Evolutionary conservation across 2,329 filamentous ascomycete genomes (phyloP).

Genomic region (Sporothrix variecibatus): DNA sequence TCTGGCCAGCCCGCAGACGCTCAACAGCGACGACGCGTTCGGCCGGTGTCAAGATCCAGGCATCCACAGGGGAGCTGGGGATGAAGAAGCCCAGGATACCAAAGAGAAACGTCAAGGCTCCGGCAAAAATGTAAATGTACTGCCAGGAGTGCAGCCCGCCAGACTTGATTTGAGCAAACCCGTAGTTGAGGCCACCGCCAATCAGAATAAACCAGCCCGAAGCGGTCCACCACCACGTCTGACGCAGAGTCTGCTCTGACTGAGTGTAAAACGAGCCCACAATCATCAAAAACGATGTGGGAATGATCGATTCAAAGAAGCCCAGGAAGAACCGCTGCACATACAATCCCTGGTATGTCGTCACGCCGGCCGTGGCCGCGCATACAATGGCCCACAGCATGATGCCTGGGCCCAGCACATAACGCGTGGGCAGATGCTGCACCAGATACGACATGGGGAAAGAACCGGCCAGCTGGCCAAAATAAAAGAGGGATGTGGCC

Average conservation of each 20-base stretch:
- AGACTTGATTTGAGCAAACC: conserved; percentile 62
- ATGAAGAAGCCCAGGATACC: conserved; percentile 64
- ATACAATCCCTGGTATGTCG: conserved; percentile 60
- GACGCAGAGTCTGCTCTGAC: conserved; percentile 62
- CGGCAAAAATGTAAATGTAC: conserved; percentile 69
- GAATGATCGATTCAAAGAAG: conserved; percentile 65
- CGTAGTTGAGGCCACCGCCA: conserved; percentile 66
- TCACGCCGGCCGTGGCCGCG: conserved; percentile 47
- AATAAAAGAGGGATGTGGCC: conserved; percentile 80
- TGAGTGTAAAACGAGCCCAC: conserved; percentile 66
- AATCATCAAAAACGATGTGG: conserved; percentile 67
- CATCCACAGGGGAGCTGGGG: conserved; percentile 65
- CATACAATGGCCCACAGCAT: conserved; percentile 68
- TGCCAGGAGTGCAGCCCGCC: conserved; percentile 64
- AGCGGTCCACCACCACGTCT: conserved; percentile 67
- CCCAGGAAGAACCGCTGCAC: conserved; percentile 66
- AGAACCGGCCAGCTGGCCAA: conserved; percentile 73
- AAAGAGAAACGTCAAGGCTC: conserved; percentile 63
- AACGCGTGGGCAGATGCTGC: conserved; percentile 67
- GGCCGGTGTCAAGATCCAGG: conserved; percentile 66
- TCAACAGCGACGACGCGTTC: conserved; percentile 67
- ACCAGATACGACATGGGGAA: conserved; percentile 73
- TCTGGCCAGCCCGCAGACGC: conserved; percentile 62
- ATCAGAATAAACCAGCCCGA: conserved; percentile 63
- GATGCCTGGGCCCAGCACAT: conserved; percentile 63